Evolutionary conservation across 495 filamentous ascomycete species (phyloP).

Genomic region (Lasiosphaeris hirsuta): DNA sequence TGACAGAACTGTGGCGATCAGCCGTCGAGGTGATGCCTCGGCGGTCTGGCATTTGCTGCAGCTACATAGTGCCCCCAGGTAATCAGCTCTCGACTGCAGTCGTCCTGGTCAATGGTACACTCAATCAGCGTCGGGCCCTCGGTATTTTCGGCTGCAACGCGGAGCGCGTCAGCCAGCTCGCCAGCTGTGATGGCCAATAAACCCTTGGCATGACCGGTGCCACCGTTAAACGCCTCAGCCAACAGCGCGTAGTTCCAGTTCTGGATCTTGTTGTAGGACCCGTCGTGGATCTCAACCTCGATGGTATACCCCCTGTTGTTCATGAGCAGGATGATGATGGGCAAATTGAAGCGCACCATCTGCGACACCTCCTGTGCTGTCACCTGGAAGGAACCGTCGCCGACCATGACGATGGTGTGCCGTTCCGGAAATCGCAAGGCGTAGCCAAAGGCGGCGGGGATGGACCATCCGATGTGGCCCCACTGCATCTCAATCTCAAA

Average conservation of each 20-base stretch:
- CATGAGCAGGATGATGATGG: conserved; percentile 31
- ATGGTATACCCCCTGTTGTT: conserved; percentile 53
- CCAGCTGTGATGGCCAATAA: conserved; percentile 18
- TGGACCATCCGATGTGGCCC: conserved; percentile 30
- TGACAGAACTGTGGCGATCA: not conserved
- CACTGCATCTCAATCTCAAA: conserved; percentile 33
- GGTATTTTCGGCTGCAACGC: conserved; percentile 4
- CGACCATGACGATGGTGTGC: conserved; percentile 21
- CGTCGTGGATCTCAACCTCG: conserved; percentile 49
- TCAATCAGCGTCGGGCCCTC: conserved; percentile 24
- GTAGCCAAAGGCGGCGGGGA: conserved; percentile 26
- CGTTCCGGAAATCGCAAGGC: conserved; percentile 19
- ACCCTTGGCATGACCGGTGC: conserved; percentile 20
- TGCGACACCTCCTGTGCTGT: conserved; percentile 30
- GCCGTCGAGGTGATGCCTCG: conserved; percentile 1
- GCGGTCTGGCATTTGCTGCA: conserved; percentile 23
- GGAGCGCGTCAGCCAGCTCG: conserved; percentile 18
- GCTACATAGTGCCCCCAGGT: conserved; percentile 28
- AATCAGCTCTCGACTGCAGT: conserved; percentile 27
- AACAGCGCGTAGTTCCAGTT: conserved; percentile 26
- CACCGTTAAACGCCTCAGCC: conserved; percentile 20
- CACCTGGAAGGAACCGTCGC: conserved; percentile 31
- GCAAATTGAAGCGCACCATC: conserved; percentile 29
- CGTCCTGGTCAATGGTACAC: conserved; percentile 26
- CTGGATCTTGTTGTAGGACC: conserved; percentile 27